Percentiles rank a stretch among this genome's conserved stretches.
Conservation (phyloP, 176 grass and related monocot species). For the Raddia guianensis region DNA sequence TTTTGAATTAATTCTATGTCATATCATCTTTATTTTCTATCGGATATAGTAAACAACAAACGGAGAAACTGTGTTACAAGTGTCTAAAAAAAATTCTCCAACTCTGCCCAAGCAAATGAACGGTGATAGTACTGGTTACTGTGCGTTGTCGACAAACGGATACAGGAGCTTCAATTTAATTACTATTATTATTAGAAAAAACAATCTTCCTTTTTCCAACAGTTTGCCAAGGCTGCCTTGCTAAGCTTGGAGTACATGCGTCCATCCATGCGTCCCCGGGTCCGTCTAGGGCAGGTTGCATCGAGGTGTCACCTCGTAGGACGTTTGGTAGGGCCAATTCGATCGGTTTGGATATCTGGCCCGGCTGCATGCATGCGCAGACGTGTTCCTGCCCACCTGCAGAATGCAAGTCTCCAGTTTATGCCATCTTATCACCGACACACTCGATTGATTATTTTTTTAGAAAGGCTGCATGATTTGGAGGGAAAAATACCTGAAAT, state of each 20-base stretch:
- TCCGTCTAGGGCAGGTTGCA: neutral
- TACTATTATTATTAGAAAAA: neutral
- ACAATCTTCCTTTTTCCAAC: neutral
- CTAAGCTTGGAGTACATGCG: neutral
- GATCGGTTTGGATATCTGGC: neutral
- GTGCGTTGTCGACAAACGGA: neutral
- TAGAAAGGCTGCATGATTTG: neutral
- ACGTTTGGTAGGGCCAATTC: neutral
- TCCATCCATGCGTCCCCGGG: neutral
- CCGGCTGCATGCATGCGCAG: neutral
- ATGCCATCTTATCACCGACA: neutral
- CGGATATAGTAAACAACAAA: no score
- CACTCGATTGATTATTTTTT: neutral
- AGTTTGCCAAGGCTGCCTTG: neutral
- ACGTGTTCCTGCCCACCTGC: neutral
- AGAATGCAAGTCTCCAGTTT: neutral
- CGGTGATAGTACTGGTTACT: neutral
- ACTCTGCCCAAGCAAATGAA: no score
- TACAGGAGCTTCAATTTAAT: neutral
- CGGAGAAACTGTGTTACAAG: no score
- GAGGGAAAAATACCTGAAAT: no score
- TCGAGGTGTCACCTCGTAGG: neutral
- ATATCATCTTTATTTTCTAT: no score
- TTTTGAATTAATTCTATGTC: no score
- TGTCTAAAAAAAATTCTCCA: no score